Evolutionary conservation across 805 yeast genomes (phyloP).

Genomic region (Cyberlindnera veronae): DNA sequence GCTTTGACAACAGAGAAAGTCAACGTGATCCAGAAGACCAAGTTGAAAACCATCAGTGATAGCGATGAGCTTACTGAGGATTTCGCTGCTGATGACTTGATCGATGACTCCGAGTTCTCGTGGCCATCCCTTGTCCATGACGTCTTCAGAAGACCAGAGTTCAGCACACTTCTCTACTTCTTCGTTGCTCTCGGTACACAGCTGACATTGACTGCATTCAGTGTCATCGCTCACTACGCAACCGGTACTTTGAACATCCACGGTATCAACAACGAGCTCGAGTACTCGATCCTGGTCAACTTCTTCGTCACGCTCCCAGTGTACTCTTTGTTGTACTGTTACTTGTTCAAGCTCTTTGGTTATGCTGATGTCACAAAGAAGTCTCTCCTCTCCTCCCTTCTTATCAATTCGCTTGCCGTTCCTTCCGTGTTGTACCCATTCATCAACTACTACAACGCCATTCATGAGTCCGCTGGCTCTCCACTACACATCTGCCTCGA

Average conservation of each 20-base stretch:
- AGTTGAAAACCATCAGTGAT: constrained; percentile 5
- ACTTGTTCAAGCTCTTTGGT: constrained; percentile 20
- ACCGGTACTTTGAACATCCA: constrained; percentile 17
- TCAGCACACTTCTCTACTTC: constrained; percentile 10
- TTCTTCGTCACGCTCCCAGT: constrained; percentile 20
- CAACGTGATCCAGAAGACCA: constrained; percentile 12
- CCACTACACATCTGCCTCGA: constrained; percentile 18
- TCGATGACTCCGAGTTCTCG: constrained; percentile 25
- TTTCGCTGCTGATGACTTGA: constrained; percentile 9
- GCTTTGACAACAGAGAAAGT: constrained; percentile 20
- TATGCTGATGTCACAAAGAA: constrained; percentile 8
- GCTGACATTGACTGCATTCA: constrained; percentile 8
- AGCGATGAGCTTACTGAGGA: constrained; percentile 6
- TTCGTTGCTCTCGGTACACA: constrained; percentile 24
- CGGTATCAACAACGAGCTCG: constrained; percentile 13
- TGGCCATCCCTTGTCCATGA: constrained; percentile 27
- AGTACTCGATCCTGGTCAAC: neutral
- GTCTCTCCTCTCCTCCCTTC: neutral
- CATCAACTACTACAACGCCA: constrained; percentile 13
- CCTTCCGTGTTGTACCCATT: constrained; percentile 18
- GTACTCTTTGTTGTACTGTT: constrained; percentile 18
- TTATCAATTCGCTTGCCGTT: constrained; percentile 20
- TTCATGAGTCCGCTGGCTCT: constrained; percentile 24
- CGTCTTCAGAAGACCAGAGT: constrained; percentile 23
- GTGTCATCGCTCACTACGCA: constrained; percentile 7